phyloP scores from a whole-genome alignment of 2,329 filamentous ascomycete species.

The Escovopsis sp. region DNA sequence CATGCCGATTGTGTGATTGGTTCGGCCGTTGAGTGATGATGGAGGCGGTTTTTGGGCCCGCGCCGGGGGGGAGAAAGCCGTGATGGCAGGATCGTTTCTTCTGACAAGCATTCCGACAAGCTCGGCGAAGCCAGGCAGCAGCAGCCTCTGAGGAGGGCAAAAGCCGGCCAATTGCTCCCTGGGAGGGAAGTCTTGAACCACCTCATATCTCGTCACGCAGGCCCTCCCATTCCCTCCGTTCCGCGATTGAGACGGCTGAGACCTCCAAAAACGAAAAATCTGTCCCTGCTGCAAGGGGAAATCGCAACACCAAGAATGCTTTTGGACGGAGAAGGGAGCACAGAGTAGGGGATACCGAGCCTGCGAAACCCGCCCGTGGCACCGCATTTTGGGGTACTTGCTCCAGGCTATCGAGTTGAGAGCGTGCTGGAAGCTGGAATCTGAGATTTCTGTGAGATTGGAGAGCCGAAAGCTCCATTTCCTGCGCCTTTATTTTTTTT shows the following conservation, averaged over 20 bases:
- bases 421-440: no score
- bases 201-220: background rate
- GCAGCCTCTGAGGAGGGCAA: background rate
- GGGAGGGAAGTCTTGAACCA: background rate
- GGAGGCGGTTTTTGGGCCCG: background rate
- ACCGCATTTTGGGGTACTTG: background rate
- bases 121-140: no score
- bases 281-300: background rate
- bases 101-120: background rate
- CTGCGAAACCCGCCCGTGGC: constrained; percentile 3
- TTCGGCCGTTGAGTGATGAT: constrained; percentile 2
- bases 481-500: no score
- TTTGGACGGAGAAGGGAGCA: no score
- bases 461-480: no score
- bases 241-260: background rate
- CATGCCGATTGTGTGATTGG: constrained; percentile 4
- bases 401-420: no score
- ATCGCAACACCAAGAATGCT: no score
- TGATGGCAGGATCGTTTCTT: background rate
- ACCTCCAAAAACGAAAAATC: background rate
- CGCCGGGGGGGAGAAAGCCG: background rate
- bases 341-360: background rate
- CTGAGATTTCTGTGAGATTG: no score
- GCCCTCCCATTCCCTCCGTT: background rate
- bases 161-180: background rate